Percentiles rank a stretch among this genome's conserved stretches.
Evolutionary conservation across 805 yeast genomes (phyloP).

Genomic region (Candida lessepsii): DNA sequence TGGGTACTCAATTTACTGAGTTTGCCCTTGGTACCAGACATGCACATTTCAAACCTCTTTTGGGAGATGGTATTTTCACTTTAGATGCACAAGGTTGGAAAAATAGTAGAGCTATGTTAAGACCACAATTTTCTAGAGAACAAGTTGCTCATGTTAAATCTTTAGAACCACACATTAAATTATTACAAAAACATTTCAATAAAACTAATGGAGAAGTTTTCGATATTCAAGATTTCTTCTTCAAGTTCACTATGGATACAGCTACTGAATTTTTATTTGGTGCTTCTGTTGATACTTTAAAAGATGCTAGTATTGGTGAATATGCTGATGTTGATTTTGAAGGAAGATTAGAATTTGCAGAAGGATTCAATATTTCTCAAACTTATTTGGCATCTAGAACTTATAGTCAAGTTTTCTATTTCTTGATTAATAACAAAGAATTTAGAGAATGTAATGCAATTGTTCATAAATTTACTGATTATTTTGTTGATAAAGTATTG

Average conservation of each 20-base stretch:
- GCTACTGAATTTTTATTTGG: slow-evolving; percentile 45
- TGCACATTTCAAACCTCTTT: slow-evolving; percentile 28
- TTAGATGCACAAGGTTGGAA: slow-evolving; percentile 41
- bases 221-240: slow-evolving; percentile 35
- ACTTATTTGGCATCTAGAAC: slow-evolving; percentile 34
- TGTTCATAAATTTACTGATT: slow-evolving; percentile 33
- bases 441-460: slow-evolving; percentile 24
- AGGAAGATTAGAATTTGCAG: slow-evolving; percentile 32
- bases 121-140: slow-evolving; percentile 41
- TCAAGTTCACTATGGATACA: slow-evolving; percentile 37
- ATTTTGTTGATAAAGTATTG: slow-evolving; percentile 40
- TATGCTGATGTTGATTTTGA: slow-evolving; percentile 26
- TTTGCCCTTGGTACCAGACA: slow-evolving; percentile 34
- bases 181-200: slow-evolving; percentile 25
- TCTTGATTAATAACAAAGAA: slow-evolving; percentile 21
- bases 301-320: slow-evolving; percentile 28
- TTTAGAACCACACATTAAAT: slow-evolving; percentile 32
- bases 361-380: slow-evolving; percentile 35
- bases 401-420: slow-evolving; percentile 29
- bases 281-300: slow-evolving; percentile 30
- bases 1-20: slow-evolving; percentile 39
- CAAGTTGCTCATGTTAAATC: slow-evolving; percentile 34
- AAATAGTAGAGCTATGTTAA: slow-evolving; percentile 34
- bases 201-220: slow-evolving; percentile 23
- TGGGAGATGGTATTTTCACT: slow-evolving; percentile 41